Conservation (phyloP, 192 early-diverging fungal species). For the Umbelopsis sp. region DNA sequence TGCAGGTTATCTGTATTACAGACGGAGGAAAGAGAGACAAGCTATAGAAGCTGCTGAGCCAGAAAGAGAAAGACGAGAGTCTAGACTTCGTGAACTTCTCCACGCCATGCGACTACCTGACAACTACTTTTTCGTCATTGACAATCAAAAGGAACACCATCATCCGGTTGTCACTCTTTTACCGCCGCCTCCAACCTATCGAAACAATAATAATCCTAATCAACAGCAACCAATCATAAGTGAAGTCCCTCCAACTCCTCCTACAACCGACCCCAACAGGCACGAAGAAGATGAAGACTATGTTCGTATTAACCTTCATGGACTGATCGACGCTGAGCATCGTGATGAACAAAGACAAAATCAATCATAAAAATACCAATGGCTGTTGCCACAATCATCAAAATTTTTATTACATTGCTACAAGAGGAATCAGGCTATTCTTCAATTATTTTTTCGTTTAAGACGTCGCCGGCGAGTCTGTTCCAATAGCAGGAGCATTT, state of each 20-base stretch:
- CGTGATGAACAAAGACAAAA: not conserved
- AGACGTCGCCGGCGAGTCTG: not conserved
- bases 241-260: not conserved
- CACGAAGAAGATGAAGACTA: not conserved
- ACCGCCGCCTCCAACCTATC: slow-evolving; percentile 22
- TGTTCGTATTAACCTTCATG: not conserved
- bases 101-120: slow-evolving; percentile 3
- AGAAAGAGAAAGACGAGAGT: not conserved
- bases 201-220: not conserved
- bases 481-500: not conserved
- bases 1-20: not conserved
- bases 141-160: slow-evolving; percentile 10
- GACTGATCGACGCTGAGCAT: not conserved
- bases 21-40: not conserved
- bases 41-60: not conserved
- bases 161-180: slow-evolving; percentile 22
- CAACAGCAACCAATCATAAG: not conserved
- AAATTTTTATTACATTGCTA: too few relatives aligned
- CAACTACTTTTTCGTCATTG: slow-evolving; percentile 18
- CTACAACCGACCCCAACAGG: not conserved
- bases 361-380: not conserved
- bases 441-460: too few relatives aligned
- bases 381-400: too few relatives aligned
- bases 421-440: too few relatives aligned
- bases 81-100: not conserved